These are phyloP conservation scores for Aquilaria malaccensis DNA, from an alignment of 345 rosid genomes.

Conservation along the genomic window DNA sequence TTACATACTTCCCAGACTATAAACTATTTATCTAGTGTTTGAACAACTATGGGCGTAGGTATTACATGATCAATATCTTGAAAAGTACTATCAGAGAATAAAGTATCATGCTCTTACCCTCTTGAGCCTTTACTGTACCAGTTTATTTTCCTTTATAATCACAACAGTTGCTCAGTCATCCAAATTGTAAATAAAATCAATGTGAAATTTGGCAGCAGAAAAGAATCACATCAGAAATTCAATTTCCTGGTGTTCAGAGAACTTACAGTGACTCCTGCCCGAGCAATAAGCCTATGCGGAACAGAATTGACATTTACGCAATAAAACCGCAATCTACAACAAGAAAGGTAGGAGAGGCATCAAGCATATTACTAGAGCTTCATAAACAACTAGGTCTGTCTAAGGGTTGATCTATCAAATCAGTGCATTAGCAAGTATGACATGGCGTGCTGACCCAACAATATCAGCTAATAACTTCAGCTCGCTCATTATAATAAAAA, in stretches of 20 bases:
- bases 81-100: no score
- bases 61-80: no score
- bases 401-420: background rate
- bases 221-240: background rate
- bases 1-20: no score
- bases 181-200: background rate
- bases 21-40: no score
- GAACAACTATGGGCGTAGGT: no score
- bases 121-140: no score
- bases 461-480: no score
- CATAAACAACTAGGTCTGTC: background rate
- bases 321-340: conserved; percentile 62
- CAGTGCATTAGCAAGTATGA: conserved; percentile 6
- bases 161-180: background rate
- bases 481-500: no score
- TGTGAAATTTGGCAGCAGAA: background rate
- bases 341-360: background rate
- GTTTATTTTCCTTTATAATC: no score
- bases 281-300: conserved; percentile 66
- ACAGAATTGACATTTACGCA: conserved; percentile 76
- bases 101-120: no score
- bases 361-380: background rate
- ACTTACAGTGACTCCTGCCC: conserved; percentile 88
- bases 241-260: background rate
- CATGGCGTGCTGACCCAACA: no score